These are phyloP conservation scores for Bacidia gigantensis DNA, from an alignment of 495 filamentous ascomycete genomes.

Conservation along the genomic window DNA sequence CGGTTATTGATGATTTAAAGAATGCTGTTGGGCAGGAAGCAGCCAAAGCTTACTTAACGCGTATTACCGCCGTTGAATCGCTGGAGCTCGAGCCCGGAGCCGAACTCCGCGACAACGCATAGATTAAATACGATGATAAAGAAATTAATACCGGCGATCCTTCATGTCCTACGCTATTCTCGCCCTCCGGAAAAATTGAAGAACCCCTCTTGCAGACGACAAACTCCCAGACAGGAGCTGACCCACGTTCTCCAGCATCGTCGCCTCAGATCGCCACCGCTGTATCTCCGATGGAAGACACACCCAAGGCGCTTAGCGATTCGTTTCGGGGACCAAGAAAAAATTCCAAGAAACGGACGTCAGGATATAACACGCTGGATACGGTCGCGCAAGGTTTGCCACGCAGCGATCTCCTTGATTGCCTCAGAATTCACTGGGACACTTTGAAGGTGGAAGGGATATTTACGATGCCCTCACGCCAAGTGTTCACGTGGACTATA, in stretches of 20 bases:
- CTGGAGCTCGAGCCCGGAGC: background rate
- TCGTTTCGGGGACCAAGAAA: background rate
- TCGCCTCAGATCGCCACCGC: background rate
- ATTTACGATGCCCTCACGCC: background rate
- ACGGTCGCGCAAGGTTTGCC: background rate
- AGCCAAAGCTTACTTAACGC: constrained; percentile 2
- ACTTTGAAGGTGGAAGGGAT: background rate
- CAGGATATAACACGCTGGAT: background rate
- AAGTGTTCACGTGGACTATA: background rate
- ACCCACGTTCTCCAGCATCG: background rate
- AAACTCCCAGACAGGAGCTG: constrained; percentile 3
- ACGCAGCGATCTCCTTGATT: background rate
- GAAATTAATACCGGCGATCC: background rate
- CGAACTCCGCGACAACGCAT: background rate
- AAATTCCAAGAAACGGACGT: constrained; percentile 3
- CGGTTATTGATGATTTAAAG: constrained; percentile 5
- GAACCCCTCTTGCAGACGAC: background rate
- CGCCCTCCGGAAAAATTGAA: background rate
- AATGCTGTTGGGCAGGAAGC: constrained; percentile 6
- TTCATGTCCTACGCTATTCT: constrained; percentile 1
- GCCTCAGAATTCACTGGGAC: background rate
- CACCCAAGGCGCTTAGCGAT: background rate
- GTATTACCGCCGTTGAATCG: background rate
- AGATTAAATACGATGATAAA: background rate
- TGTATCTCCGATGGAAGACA: constrained; percentile 5